A percentile compares a stretch with the other conserved stretches of the same genome.
These are phyloP conservation scores for Mycocalia duriaeana DNA, from an alignment of 1,284 basidiomycete species.

Conservation along the genomic window DNA sequence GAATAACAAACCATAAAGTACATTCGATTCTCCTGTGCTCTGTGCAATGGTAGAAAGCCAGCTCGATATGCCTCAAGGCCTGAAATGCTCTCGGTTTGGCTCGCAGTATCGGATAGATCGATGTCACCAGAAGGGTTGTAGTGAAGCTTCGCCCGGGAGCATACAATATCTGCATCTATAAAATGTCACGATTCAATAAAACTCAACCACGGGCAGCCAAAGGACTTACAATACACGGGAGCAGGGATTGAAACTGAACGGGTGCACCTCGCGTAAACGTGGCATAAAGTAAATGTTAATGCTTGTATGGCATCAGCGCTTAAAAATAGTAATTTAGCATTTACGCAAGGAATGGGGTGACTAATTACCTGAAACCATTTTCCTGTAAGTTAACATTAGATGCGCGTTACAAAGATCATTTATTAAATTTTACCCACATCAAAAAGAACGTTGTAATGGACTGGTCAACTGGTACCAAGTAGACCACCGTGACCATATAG, in stretches of 20 bases:
- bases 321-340: slow-evolving; percentile 6
- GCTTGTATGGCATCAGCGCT: slow-evolving; percentile 66
- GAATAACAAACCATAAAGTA: no score
- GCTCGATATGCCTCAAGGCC: no score
- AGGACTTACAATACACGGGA: slow-evolving; percentile 71
- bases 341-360: no score
- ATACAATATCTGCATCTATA: slow-evolving; percentile 80
- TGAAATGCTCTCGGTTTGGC: no score
- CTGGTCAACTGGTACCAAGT: slow-evolving; percentile 58
- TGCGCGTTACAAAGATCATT: no score
- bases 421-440: no score
- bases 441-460: slow-evolving; percentile 55
- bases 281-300: slow-evolving; percentile 72
- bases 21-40: no score
- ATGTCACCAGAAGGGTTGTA: slow-evolving; percentile 59
- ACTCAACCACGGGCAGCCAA: neutral
- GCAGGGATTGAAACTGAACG: slow-evolving; percentile 82
- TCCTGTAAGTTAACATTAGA: no score
- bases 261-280: slow-evolving; percentile 78
- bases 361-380: no score
- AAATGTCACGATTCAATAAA: slow-evolving; percentile 4
- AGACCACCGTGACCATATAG: slow-evolving; percentile 71
- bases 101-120: slow-evolving; percentile 50
- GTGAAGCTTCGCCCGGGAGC: slow-evolving; percentile 74
- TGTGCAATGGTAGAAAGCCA: no score